These are phyloP conservation scores for Xylaria arbuscula DNA, from an alignment of 2,329 filamentous ascomycete genomes.

Conservation along the genomic window DNA sequence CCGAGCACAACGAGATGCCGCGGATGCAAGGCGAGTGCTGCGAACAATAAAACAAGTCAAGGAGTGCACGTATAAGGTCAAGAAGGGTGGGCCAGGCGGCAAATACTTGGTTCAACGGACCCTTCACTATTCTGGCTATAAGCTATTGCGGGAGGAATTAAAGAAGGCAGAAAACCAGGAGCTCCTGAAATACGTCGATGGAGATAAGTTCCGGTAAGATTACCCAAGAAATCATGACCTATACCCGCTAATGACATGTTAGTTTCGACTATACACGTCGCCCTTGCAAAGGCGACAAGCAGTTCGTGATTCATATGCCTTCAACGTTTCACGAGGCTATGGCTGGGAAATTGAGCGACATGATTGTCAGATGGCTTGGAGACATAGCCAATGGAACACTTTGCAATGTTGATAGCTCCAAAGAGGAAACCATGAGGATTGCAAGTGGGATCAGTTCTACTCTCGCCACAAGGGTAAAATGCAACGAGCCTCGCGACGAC, in stretches of 20 bases:
- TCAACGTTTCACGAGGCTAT: constrained; percentile 9
- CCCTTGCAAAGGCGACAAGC: constrained; percentile 23
- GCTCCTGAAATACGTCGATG: constrained; percentile 3
- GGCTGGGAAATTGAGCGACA: background rate
- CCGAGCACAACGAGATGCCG: constrained; percentile 13
- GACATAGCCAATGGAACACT: constrained; percentile 2
- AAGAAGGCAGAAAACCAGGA: constrained; percentile 11
- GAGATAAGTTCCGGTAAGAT: constrained; percentile 14
- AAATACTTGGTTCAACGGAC: constrained; percentile 26
- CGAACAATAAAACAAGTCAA: constrained; percentile 24
- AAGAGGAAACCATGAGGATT: constrained; percentile 10
- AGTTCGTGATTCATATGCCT: constrained; percentile 28
- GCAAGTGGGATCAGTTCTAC: constrained; percentile 6
- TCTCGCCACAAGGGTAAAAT: background rate
- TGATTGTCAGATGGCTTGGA: constrained; percentile 3
- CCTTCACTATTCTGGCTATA: constrained; percentile 20
- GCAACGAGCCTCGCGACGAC: background rate
- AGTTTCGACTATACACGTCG: constrained; percentile 27
- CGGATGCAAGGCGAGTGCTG: constrained; percentile 21
- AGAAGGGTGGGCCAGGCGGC: constrained; percentile 15
- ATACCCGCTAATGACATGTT: background rate
- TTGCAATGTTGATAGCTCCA: background rate
- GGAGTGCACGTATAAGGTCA: constrained; percentile 1
- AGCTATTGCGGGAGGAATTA: constrained; percentile 19
- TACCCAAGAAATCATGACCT: background rate